Percentiles rank a stretch among this genome's conserved stretches.
These are phyloP conservation scores for Aspergillus kassunensis DNA, from an alignment of 495 filamentous ascomycete genomes.

Conservation along the genomic window DNA sequence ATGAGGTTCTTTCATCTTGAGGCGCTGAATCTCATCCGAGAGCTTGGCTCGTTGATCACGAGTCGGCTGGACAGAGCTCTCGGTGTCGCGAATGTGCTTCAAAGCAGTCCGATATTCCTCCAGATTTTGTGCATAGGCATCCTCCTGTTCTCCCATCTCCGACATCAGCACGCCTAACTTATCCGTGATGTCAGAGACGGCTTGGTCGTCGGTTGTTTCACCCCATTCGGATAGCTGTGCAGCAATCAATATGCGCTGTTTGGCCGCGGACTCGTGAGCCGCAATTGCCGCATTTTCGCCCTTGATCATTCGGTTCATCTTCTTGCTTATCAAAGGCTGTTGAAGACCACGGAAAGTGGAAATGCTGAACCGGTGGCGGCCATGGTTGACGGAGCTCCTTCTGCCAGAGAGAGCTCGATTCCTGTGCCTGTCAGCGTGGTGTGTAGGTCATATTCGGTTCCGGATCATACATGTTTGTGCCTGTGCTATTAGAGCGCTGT, in stretches of 20 bases:
- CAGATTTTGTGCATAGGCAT: slow-evolving; percentile 75
- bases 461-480: slow-evolving; percentile 11
- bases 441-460: background rate
- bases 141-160: slow-evolving; percentile 91
- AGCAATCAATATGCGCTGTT: slow-evolving; percentile 77
- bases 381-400: slow-evolving; percentile 30
- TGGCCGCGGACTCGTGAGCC: slow-evolving; percentile 75
- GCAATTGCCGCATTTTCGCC: slow-evolving; percentile 79
- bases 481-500: background rate
- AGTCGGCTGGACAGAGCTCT: slow-evolving; percentile 86
- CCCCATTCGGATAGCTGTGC: slow-evolving; percentile 96
- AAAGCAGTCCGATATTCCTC: slow-evolving; percentile 77
- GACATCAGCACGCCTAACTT: slow-evolving; percentile 89
- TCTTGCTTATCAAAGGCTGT: slow-evolving; percentile 79
- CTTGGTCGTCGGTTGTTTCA: slow-evolving; percentile 79
- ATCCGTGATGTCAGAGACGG: slow-evolving; percentile 83
- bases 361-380: slow-evolving; percentile 68
- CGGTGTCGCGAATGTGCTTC: slow-evolving; percentile 90
- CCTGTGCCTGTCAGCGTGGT: slow-evolving; percentile 31
- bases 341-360: slow-evolving; percentile 74
- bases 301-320: slow-evolving; percentile 88
- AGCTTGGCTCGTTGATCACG: slow-evolving; percentile 81
- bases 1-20: slow-evolving; percentile 85
- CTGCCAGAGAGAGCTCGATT: slow-evolving; percentile 60
- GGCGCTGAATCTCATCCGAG: slow-evolving; percentile 79